A percentile compares a stretch with the other conserved stretches of the same genome.
phyloP scores from a whole-genome alignment of 139 green algal species.

The Nannochloris sp. region DNA sequence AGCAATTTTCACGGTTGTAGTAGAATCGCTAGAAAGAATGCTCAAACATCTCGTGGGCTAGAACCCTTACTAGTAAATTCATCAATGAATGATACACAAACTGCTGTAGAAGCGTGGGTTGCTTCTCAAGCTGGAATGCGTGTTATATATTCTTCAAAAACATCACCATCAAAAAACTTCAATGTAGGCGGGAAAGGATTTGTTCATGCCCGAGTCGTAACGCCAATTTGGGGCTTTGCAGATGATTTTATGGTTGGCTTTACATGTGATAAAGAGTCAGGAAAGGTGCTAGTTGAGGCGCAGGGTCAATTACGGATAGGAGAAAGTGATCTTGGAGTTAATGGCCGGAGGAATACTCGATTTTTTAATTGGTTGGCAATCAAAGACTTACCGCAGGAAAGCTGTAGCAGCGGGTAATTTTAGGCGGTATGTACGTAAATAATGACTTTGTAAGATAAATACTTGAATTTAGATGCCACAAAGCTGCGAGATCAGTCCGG shows the following conservation, averaged over 20 bases:
- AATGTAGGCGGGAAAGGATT: no score
- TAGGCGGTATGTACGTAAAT: no score
- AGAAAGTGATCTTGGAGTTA: constrained; percentile 7
- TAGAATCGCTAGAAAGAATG: constrained; percentile 9
- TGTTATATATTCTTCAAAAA: neutral
- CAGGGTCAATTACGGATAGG: constrained; percentile 22
- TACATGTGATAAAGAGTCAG: neutral
- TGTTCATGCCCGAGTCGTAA: constrained; percentile 14
- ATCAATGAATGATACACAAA: neutral
- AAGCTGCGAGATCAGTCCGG: no score
- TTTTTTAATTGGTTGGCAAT: constrained; percentile 1
- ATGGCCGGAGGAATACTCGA: constrained; percentile 13
- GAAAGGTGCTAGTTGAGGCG: constrained; percentile 10
- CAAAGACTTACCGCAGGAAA: neutral
- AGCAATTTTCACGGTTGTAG: constrained; percentile 14
- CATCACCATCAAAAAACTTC: no score
- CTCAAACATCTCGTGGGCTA: constrained; percentile 10
- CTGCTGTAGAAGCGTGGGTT: constrained; percentile 1
- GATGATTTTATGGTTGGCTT: constrained; percentile 12
- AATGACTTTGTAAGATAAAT: no score
- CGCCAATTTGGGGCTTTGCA: constrained; percentile 18
- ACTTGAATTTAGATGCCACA: no score
- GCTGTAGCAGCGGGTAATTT: neutral
- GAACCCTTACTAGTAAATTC: constrained; percentile 8
- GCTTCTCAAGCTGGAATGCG: neutral